Evolutionary conservation across 257 asterid genomes (phyloP).

Genomic region (Nicotiana otophora): DNA sequence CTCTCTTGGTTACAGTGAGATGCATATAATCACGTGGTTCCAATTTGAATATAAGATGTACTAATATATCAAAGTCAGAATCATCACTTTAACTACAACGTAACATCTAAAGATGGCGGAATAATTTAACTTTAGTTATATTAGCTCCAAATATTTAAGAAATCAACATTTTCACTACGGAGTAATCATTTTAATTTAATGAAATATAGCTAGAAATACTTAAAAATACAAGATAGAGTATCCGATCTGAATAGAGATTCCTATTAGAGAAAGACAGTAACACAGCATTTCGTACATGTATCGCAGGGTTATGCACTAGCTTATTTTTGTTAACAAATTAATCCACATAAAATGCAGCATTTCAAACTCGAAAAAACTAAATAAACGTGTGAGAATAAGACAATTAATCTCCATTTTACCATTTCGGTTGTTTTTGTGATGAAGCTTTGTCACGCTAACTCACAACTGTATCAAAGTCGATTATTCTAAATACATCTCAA

Average conservation of each 20-base stretch:
- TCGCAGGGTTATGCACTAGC: neutral
- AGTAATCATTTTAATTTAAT: neutral
- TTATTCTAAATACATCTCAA: too few relatives aligned
- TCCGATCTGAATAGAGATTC: neutral
- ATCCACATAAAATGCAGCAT: neutral
- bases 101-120: too few relatives aligned
- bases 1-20: too few relatives aligned
- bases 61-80: too few relatives aligned
- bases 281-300: neutral
- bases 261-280: neutral
- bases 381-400: constrained; percentile 3
- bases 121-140: too few relatives aligned
- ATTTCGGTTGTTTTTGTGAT: neutral
- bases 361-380: neutral
- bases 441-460: too few relatives aligned
- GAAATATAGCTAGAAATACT: neutral
- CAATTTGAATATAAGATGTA: too few relatives aligned
- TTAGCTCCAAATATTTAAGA: neutral
- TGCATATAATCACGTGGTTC: too few relatives aligned
- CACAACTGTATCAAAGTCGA: too few relatives aligned
- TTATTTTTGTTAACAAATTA: neutral
- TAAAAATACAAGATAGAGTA: neutral
- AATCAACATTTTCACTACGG: neutral
- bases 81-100: too few relatives aligned
- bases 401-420: constrained; percentile 1